Conservation (phyloP, 1,284 basidiomycete species). For the Tremellales sp. region DNA sequence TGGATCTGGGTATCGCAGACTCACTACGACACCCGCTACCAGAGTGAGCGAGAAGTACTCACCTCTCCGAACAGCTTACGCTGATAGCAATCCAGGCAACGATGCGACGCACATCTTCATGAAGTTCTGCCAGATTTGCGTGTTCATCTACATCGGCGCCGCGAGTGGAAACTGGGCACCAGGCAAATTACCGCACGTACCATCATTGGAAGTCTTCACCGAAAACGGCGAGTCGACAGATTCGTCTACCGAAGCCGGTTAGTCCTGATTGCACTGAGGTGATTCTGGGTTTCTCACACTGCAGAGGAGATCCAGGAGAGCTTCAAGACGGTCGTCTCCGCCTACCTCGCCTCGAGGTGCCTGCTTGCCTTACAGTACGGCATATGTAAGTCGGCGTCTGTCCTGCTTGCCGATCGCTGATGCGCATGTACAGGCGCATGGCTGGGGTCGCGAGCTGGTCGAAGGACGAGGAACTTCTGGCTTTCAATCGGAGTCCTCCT, state of each 20-base stretch:
- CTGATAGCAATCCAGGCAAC: slow-evolving; percentile 20
- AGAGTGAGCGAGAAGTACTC: slow-evolving; percentile 2
- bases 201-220: no score
- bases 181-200: no score
- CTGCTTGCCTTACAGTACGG: slow-evolving; percentile 22
- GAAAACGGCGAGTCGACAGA: no score
- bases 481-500: slow-evolving; percentile 3
- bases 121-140: slow-evolving; percentile 25
- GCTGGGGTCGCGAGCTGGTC: no score
- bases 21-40: slow-evolving; percentile 30
- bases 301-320: no score
- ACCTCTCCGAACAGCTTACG: no score
- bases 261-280: no score
- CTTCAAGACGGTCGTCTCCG: slow-evolving; percentile 23
- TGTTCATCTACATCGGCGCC: slow-evolving; percentile 33
- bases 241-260: no score
- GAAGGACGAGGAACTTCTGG: background rate
- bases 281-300: no score
- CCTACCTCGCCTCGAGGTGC: slow-evolving; percentile 13
- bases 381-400: slow-evolving; percentile 12
- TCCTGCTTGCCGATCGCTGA: background rate
- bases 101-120: slow-evolving; percentile 26
- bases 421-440: slow-evolving; percentile 1
- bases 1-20: slow-evolving; percentile 33
- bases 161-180: slow-evolving; percentile 30